These are phyloP conservation scores for Candida dubliniensis DNA, from an alignment of 1,139 yeast genomes.

Conservation along the genomic window DNA sequence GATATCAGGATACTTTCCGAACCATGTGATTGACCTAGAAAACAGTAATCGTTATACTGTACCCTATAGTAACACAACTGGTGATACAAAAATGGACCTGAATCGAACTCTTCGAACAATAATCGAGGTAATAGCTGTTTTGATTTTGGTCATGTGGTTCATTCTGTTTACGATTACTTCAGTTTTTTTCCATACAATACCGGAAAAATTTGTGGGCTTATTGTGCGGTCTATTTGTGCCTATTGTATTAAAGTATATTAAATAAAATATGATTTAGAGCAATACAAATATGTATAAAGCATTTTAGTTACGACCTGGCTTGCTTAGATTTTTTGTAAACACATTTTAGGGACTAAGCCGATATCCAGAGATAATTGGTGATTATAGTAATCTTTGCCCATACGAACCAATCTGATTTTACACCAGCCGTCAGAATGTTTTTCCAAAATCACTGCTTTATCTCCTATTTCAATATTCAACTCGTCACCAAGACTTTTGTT, in stretches of 20 bases:
- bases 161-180: constrained; percentile 53
- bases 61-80: not conserved
- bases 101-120: not conserved
- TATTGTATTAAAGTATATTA: constrained; percentile 12
- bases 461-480: constrained; percentile 32
- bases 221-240: constrained; percentile 47
- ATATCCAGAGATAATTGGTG: constrained; percentile 10
- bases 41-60: not conserved
- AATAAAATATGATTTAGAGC: not conserved
- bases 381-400: constrained; percentile 11
- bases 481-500: constrained; percentile 35
- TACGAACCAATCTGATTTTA: constrained; percentile 20
- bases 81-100: not conserved
- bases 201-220: constrained; percentile 57
- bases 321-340: constrained; percentile 22
- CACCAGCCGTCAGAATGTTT: constrained; percentile 47
- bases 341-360: constrained; percentile 40
- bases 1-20: constrained; percentile 13
- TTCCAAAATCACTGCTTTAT: constrained; percentile 26
- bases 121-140: constrained; percentile 10
- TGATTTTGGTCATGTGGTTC: constrained; percentile 37
- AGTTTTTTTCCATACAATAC: constrained; percentile 59
- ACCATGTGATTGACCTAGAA: constrained; percentile 7
- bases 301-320: no score
- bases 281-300: no score